These are phyloP conservation scores for Solanum verrucosum DNA, from an alignment of 257 asterid genomes.

Conservation along the genomic window DNA sequence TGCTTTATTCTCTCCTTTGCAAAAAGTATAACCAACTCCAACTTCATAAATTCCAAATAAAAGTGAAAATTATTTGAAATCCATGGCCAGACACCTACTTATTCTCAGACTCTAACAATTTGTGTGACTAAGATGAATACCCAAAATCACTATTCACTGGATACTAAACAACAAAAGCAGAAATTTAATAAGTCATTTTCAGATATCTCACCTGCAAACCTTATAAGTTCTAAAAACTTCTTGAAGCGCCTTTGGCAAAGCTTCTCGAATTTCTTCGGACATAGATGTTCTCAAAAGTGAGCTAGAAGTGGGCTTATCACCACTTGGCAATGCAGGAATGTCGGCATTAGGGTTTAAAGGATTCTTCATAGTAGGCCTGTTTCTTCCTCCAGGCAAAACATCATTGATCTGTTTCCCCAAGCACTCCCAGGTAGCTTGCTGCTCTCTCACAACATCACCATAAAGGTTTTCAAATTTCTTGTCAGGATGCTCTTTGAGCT, in stretches of 20 bases:
- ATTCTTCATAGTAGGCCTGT: conserved; percentile 22
- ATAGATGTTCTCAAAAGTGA: conserved; percentile 27
- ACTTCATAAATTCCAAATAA: background rate
- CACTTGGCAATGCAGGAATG: background rate
- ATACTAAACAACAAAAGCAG: background rate
- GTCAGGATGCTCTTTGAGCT: conserved; percentile 66
- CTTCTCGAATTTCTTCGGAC: conserved; percentile 60
- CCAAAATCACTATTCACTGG: background rate
- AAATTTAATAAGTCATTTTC: background rate
- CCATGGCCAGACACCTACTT: background rate
- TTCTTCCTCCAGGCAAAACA: conserved; percentile 1
- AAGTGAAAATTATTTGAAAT: background rate
- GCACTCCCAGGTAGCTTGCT: conserved; percentile 40
- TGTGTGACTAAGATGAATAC: background rate
- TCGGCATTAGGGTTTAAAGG: background rate
- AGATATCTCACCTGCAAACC: conserved; percentile 72
- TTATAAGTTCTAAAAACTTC: conserved; percentile 47
- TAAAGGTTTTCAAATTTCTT: conserved; percentile 33
- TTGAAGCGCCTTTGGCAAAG: conserved; percentile 48
- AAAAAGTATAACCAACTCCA: background rate
- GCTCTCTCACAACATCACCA: conserved; percentile 45
- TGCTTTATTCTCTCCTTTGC: background rate
- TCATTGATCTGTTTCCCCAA: conserved; percentile 27
- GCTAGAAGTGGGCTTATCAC: conserved; percentile 4
- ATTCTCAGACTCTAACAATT: background rate